A percentile compares a stretch with the other conserved stretches of the same genome.
Evolutionary conservation across 2,329 filamentous ascomycete species (phyloP).

Genomic region (Lachnellula suecica): DNA sequence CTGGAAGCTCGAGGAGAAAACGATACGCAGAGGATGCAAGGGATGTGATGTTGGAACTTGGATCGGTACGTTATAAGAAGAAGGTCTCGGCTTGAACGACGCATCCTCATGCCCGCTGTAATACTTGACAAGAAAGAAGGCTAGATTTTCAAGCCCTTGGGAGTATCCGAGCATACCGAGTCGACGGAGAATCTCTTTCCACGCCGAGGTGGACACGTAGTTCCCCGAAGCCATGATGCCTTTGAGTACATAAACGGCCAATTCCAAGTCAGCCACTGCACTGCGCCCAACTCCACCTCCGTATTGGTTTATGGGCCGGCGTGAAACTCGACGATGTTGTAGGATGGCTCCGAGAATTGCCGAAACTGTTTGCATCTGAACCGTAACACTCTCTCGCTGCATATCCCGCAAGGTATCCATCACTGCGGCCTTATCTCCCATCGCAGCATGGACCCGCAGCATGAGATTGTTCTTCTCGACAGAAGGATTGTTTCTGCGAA

Average conservation of each 20-base stretch:
- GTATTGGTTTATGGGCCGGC: constrained; percentile 14
- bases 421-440: constrained; percentile 33
- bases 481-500: constrained; percentile 37
- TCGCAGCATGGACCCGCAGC: constrained; percentile 38
- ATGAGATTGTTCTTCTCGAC: constrained; percentile 46
- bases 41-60: constrained; percentile 21
- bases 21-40: constrained; percentile 35
- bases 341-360: constrained; percentile 41
- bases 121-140: constrained; percentile 45
- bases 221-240: constrained; percentile 44
- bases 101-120: constrained; percentile 29
- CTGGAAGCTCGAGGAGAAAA: constrained; percentile 45
- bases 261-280: constrained; percentile 36
- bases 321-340: constrained; percentile 33
- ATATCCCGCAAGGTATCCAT: constrained; percentile 44
- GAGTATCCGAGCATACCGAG: constrained; percentile 56
- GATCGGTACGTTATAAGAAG: constrained; percentile 10
- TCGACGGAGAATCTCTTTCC: constrained; percentile 58
- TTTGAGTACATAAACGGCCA: constrained; percentile 45
- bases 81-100: constrained; percentile 10
- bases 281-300: too few species aligned
- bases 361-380: constrained; percentile 44
- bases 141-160: constrained; percentile 50
- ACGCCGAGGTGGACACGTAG: constrained; percentile 42
- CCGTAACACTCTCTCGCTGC: constrained; percentile 39